Evolutionary conservation across 345 rosid genomes (phyloP).

Genomic region (Euphorbia pulcherrima): DNA sequence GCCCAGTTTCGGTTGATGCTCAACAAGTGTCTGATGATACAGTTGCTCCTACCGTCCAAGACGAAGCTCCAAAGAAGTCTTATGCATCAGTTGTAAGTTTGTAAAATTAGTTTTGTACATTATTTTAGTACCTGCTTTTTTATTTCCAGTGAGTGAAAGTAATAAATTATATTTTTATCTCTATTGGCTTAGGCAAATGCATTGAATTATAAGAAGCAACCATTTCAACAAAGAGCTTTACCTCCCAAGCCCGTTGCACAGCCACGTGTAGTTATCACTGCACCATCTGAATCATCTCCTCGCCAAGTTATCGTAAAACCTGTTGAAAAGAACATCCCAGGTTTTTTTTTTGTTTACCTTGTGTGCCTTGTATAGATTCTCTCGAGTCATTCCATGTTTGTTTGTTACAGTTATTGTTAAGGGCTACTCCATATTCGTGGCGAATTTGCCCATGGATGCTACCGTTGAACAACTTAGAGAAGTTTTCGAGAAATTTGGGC

Average conservation of each 20-base stretch:
- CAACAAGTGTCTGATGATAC: slow-evolving; percentile 16
- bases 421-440: slow-evolving; percentile 56
- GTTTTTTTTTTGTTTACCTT: slow-evolving; percentile 15
- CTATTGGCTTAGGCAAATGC: slow-evolving; percentile 39
- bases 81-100: slow-evolving; percentile 59
- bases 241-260: slow-evolving; percentile 35
- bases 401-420: slow-evolving; percentile 18
- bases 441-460: slow-evolving; percentile 57
- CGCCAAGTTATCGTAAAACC: slow-evolving; percentile 14
- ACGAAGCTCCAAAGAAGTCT: slow-evolving; percentile 48
- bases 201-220: slow-evolving; percentile 36
- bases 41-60: slow-evolving; percentile 26
- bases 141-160: not conserved
- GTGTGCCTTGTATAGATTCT: not conserved
- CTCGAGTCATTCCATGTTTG: not conserved
- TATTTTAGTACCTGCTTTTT: not conserved
- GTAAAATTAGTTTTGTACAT: no score
- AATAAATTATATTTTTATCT: not conserved
- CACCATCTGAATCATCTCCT: slow-evolving; percentile 21
- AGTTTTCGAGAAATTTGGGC: slow-evolving; percentile 44
- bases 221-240: slow-evolving; percentile 36
- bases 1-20: slow-evolving; percentile 17
- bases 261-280: slow-evolving; percentile 4
- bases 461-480: slow-evolving; percentile 41
- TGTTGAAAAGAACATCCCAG: slow-evolving; percentile 39